Base-by-base conservation (phyloP, 352 stramenopile genomes). In the Phytophthora constricta region DNA sequence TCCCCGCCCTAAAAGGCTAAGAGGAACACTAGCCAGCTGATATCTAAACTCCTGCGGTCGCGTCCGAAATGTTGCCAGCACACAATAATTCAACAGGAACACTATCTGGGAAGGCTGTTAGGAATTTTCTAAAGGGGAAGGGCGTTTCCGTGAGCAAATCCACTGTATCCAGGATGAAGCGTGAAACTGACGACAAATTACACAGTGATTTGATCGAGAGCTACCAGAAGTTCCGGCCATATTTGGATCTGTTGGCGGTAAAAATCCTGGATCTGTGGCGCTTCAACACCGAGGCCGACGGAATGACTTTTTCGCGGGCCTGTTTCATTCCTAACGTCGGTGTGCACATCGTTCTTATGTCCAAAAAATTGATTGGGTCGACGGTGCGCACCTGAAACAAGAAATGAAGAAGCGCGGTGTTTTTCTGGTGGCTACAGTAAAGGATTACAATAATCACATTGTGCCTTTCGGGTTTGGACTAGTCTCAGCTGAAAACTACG, bases 361-460 rank as follows among this genome's bases (percentile, higher is more conserved):
- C 7, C 31, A 28, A 52, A 43, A 74, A 70, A 20, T 70, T 64
- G n/a, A 22, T 68, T 45, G 60, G 65, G 0, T 79, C 20, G 57
- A 76, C 22, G 62, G 66, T 1, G 41, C 56, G n/a, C 62, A 70
- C 25, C 19, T 70, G 3, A 74, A 68, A 61, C 56, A 45, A 25
- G 64, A 70, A 0, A 80, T 78, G 65, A 65, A 79, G 49, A 58
- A 70, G 16, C 20, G 28, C 4, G 48, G 59, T n/a, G 63, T 76
- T 9, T 68, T 62, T 41, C 26, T 76, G 3, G 45, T 62, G 0
- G 62, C 62, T 2, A 74, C 58, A 7, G 31, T 41, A 1, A 79
- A 77, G 25, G 65, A 79, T 37, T 65, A 37, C 51, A 65, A 73
- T 54, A 62, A 74, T 14, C 49, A 78, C 16, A 59, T 78, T 10